Percentiles rank a stretch among this genome's conserved stretches.
These are phyloP conservation scores for Cyclotella sp. DNA, from an alignment of 108 stramenopile species.

Conservation along the genomic window DNA sequence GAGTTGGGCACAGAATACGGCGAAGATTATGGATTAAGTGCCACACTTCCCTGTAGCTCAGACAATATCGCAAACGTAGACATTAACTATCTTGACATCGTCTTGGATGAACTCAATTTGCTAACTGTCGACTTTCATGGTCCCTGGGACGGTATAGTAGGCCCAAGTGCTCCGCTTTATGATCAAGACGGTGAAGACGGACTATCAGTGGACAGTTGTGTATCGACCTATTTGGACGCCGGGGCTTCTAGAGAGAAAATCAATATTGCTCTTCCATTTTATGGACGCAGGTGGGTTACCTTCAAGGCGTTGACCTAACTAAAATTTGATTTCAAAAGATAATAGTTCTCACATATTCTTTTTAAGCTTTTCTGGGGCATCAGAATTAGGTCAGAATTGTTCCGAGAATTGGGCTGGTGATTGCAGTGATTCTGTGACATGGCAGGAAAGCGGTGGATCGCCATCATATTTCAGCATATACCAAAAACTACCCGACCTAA, in stretches of 20 bases:
- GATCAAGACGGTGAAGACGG: conserved; percentile 16
- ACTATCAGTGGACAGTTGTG: conserved; percentile 30
- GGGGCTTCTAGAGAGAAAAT: conserved; percentile 36
- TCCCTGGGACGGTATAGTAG: conserved; percentile 23
- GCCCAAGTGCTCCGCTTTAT: conserved; percentile 33
- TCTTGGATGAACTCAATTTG: conserved; percentile 29
- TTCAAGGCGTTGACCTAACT: too few species aligned
- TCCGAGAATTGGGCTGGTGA: conserved; percentile 24
- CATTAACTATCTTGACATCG: neutral
- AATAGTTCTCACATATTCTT: too few species aligned
- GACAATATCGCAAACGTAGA: neutral
- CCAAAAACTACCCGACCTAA: conserved; percentile 10
- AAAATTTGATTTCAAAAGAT: too few species aligned
- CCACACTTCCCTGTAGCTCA: conserved; percentile 16
- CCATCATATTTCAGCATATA: conserved; percentile 33
- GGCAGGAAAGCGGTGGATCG: conserved; percentile 35
- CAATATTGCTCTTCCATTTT: conserved; percentile 37
- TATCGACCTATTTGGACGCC: conserved; percentile 15
- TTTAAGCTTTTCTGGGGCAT: conserved; percentile 24
- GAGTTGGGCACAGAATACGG: neutral
- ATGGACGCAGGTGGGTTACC: conserved; percentile 13
- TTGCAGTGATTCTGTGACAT: conserved; percentile 27
- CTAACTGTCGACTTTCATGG: conserved; percentile 35
- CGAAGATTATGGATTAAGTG: conserved; percentile 28
- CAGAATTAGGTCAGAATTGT: conserved; percentile 22